These are phyloP conservation scores for Boletus vermiculosoides DNA, from an alignment of 768 basidiomycete genomes.

Conservation along the genomic window DNA sequence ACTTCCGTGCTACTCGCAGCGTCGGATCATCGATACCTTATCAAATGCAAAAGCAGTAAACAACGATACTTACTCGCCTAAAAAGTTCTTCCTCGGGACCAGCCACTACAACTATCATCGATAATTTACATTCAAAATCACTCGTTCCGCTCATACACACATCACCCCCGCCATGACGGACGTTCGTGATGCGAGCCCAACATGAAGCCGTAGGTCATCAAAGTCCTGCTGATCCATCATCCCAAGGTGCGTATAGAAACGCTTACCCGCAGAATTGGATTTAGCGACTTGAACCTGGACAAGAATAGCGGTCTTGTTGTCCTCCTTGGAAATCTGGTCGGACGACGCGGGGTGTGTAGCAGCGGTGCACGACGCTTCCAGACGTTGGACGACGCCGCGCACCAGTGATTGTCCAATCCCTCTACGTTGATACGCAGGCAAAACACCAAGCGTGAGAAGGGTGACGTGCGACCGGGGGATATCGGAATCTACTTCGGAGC, in stretches of 20 bases:
- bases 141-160: conserved; percentile 12
- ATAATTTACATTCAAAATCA: neutral
- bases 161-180: conserved; percentile 29
- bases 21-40: neutral
- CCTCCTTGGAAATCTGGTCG: neutral
- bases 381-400: conserved; percentile 26
- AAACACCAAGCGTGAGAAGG: conserved; percentile 33
- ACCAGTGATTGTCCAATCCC: conserved; percentile 33
- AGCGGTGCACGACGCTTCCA: conserved; percentile 13
- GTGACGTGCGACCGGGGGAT: conserved; percentile 16
- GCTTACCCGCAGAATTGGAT: conserved; percentile 24
- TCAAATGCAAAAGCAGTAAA: neutral
- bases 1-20: no score
- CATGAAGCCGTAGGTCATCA: conserved; percentile 6
- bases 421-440: conserved; percentile 26
- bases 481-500: conserved; percentile 4
- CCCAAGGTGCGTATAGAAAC: conserved; percentile 30
- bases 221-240: conserved; percentile 25
- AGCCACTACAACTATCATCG: neutral
- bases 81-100: neutral
- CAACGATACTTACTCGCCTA: neutral
- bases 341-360: neutral
- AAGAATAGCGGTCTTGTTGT: conserved; percentile 19
- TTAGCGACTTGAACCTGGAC: conserved; percentile 30
- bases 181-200: conserved; percentile 21